Conservation (phyloP, 495 filamentous ascomycete species). For the Penicillium longicatenatum region DNA sequence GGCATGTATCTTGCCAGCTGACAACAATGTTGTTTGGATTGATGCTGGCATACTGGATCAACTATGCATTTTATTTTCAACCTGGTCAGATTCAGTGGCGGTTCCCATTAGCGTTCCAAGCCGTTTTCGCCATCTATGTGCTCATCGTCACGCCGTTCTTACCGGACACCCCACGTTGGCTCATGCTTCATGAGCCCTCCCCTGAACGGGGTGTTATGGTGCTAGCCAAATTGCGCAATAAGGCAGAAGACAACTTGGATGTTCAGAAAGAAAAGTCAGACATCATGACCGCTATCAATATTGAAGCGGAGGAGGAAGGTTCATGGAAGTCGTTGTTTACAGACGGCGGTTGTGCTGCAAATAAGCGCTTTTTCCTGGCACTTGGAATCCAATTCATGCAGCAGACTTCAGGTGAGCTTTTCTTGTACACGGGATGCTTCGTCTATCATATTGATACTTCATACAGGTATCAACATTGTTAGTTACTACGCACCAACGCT, state of each 20-base stretch:
- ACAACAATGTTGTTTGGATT: constrained; percentile 32
- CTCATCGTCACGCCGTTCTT: constrained; percentile 26
- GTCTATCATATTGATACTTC: background rate
- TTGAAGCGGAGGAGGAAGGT: constrained; percentile 19
- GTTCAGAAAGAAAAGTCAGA: constrained; percentile 27
- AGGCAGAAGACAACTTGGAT: constrained; percentile 26
- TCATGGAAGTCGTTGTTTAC: constrained; percentile 26
- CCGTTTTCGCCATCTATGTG: constrained; percentile 42
- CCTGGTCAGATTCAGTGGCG: constrained; percentile 46
- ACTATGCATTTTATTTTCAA: constrained; percentile 50
- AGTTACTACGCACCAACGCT: constrained; percentile 36
- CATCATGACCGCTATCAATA: constrained; percentile 19
- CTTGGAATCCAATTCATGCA: constrained; percentile 43
- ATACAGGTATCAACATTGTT: constrained; percentile 31
- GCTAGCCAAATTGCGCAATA: constrained; percentile 40
- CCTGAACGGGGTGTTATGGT: constrained; percentile 30
- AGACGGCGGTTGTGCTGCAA: constrained; percentile 26
- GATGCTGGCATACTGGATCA: constrained; percentile 37
- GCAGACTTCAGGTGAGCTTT: constrained; percentile 31
- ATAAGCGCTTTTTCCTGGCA: constrained; percentile 34
- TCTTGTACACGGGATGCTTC: background rate
- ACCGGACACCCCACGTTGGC: constrained; percentile 38
- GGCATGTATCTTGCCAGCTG: constrained; percentile 32
- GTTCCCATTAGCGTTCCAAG: constrained; percentile 51
- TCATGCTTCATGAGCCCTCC: constrained; percentile 26